Percentiles rank a stretch among this genome's conserved stretches.
These are phyloP conservation scores for Saccharomycopsis oosterbeekiorum DNA, from an alignment of 805 yeast genomes.

Conservation along the genomic window DNA sequence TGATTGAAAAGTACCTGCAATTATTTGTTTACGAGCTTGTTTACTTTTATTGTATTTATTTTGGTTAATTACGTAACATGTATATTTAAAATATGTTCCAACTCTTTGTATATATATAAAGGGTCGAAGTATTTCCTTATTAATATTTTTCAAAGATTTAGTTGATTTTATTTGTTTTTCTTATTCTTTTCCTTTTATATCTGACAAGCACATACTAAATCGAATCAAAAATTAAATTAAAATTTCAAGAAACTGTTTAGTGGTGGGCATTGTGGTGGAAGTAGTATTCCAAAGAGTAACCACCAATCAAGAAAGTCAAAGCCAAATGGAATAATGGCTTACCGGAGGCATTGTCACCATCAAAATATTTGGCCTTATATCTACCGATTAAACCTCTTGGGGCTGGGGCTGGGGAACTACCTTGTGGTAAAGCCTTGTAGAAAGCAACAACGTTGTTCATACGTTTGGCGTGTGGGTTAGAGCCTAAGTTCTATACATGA, in stretches of 20 bases:
- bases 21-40: neutral
- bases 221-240: neutral
- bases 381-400: conserved; percentile 60
- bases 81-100: neutral
- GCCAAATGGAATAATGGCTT: conserved; percentile 75
- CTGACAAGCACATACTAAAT: neutral
- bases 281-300: conserved; percentile 89
- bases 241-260: neutral
- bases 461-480: conserved; percentile 95
- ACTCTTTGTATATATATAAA: neutral
- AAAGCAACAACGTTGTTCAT: conserved; percentile 90
- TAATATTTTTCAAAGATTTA: too few relatives aligned
- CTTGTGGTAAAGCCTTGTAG: conserved; percentile 94
- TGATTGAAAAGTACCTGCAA: neutral
- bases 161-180: neutral
- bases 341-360: conserved; percentile 76
- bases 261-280: conserved; percentile 61
- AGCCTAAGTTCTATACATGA: conserved; percentile 62
- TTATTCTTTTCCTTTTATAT: neutral
- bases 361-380: conserved; percentile 80
- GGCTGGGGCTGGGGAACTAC: conserved; percentile 69
- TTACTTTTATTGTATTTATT: neutral
- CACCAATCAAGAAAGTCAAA: conserved; percentile 55
- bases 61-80: neutral
- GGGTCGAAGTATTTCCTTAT: neutral